These are phyloP conservation scores for Pyrenula massariospora DNA, from an alignment of 495 filamentous ascomycete species.

Conservation along the genomic window DNA sequence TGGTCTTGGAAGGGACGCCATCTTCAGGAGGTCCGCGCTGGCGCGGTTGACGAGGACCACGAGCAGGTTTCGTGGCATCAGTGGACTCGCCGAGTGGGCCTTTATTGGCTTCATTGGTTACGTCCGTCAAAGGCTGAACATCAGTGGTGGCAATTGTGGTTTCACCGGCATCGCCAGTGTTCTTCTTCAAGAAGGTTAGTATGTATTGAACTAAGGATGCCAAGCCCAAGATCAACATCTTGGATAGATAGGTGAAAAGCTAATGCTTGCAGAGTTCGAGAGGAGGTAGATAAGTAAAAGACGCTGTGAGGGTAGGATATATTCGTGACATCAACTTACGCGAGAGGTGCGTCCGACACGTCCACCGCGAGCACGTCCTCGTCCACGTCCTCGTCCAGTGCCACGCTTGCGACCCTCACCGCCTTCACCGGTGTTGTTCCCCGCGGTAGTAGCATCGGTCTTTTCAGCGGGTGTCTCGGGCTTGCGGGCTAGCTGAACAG, in stretches of 20 bases:
- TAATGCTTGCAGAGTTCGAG: no score
- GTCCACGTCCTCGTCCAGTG: slow-evolving; percentile 64
- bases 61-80: slow-evolving; percentile 30
- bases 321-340: slow-evolving; percentile 2
- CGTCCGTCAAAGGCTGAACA: slow-evolving; percentile 43
- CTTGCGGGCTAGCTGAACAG: slow-evolving; percentile 95
- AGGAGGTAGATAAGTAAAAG: no score
- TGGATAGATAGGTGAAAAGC: no score
- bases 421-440: slow-evolving; percentile 52
- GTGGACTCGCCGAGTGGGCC: slow-evolving; percentile 34
- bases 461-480: slow-evolving; percentile 75
- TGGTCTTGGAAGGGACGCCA: slow-evolving; percentile 95
- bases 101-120: slow-evolving; percentile 47
- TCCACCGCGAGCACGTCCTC: slow-evolving; percentile 59
- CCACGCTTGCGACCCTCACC: slow-evolving; percentile 73
- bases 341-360: slow-evolving; percentile 54
- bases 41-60: slow-evolving; percentile 36
- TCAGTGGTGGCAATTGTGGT: slow-evolving; percentile 42
- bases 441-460: slow-evolving; percentile 43
- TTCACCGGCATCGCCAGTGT: slow-evolving; percentile 28
- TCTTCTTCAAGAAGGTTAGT: slow-evolving; percentile 5
- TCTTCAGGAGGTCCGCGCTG: slow-evolving; percentile 95
- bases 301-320: no score
- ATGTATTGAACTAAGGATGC: not conserved
- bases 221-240: no score